Percentiles rank a stretch among this genome's conserved stretches.
Conservation (phyloP, 306 rosid species). For the Hylodesmum podocarpum region DNA sequence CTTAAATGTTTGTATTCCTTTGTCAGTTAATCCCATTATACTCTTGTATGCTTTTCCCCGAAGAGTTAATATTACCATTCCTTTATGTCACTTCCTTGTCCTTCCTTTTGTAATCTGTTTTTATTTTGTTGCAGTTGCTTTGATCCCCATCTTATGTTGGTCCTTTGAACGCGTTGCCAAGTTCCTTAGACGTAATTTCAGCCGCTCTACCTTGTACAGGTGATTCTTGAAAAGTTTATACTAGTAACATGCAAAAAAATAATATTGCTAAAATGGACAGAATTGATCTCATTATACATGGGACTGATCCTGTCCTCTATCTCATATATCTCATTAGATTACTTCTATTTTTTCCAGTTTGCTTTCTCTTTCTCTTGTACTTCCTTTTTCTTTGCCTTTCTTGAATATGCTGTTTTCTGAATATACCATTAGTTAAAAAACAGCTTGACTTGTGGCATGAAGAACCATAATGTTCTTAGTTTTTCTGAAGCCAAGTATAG, state of each 20-base stretch:
- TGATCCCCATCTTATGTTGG: conserved; percentile 87
- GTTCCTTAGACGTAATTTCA: conserved; percentile 91
- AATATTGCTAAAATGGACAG: not conserved
- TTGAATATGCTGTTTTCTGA: not conserved
- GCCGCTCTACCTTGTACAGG: conserved; percentile 89
- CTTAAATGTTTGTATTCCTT: conserved; percentile 69
- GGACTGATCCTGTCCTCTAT: not conserved
- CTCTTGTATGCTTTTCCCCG: not conserved
- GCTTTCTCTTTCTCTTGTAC: not conserved
- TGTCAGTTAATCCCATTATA: conserved; percentile 12
- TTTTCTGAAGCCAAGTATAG: not conserved
- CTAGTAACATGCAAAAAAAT: not conserved
- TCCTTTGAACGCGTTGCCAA: conserved; percentile 88
- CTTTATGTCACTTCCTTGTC: not conserved
- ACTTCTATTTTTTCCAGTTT: too few relatives aligned
- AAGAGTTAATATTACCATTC: not conserved
- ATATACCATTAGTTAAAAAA: not conserved
- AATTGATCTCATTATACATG: not conserved
- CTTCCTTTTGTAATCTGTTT: conserved; percentile 23
- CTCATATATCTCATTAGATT: not conserved
- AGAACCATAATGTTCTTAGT: not conserved
- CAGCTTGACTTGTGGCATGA: not conserved
- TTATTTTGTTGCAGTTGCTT: conserved; percentile 71
- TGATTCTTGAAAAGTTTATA: conserved; percentile 10
- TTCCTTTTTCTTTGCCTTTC: not conserved